phyloP scores from a whole-genome alignment of 83 land plant genomes.

The Thuja plicata region DNA sequence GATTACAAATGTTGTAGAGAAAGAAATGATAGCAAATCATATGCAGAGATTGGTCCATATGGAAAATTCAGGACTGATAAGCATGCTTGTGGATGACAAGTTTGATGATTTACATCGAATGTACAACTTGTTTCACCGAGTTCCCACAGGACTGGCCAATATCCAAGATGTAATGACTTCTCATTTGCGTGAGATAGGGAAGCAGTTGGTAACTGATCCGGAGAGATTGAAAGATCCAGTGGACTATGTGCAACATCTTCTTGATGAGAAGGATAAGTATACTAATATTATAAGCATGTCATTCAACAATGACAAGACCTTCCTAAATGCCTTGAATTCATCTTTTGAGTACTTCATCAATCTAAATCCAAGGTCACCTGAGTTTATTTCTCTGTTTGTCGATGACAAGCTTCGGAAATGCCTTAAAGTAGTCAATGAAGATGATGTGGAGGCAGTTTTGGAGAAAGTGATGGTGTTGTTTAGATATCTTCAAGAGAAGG shows the following conservation, averaged over 20 bases:
- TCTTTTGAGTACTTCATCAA: conserved; percentile 96
- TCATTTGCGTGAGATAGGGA: conserved; percentile 88
- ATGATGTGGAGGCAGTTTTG: conserved; percentile 87
- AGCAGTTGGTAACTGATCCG: conserved; percentile 93
- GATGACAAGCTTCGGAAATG: conserved; percentile 96
- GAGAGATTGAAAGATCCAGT: conserved; percentile 92
- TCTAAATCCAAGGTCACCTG: conserved; percentile 90
- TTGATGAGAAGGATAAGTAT: conserved; percentile 91
- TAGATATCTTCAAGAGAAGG: conserved; percentile 96
- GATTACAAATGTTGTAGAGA: conserved; percentile 91
- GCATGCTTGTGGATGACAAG: conserved; percentile 91
- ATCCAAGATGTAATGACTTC: conserved; percentile 90
- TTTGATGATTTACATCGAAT: conserved; percentile 90
- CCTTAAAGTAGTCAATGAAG: conserved; percentile 90
- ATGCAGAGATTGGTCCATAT: conserved; percentile 91
- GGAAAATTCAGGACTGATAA: conserved; percentile 97
- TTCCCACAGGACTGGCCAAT: conserved; percentile 68
- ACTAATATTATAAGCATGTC: conserved; percentile 74
- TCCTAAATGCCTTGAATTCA: conserved; percentile 95
- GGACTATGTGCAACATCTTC: conserved; percentile 88
- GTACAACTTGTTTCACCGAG: conserved; percentile 86
- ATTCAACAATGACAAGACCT: conserved; percentile 93
- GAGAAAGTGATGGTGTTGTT: conserved; percentile 99
- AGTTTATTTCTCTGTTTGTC: conserved; percentile 91
- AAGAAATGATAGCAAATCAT: conserved; percentile 92